Evolutionary conservation across 176 grass and related monocot species (phyloP).

Genomic region (Hordeum marinum): DNA sequence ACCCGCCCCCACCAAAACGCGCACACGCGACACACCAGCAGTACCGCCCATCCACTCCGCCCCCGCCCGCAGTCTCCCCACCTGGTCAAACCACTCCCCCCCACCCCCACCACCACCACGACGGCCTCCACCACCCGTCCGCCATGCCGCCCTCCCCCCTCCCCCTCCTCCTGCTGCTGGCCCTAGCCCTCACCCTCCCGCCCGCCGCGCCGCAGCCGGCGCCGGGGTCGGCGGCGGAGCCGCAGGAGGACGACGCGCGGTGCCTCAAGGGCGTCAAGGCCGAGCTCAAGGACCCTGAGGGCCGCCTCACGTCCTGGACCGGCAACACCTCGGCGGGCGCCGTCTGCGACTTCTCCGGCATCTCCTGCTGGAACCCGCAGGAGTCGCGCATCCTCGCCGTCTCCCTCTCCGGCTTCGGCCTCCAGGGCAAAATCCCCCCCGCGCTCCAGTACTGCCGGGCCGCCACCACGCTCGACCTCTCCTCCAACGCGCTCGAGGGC

Average conservation of each 20-base stretch:
- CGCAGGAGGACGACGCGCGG: slow-evolving; percentile 54
- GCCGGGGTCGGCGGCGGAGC: not conserved
- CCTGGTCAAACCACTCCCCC: slow-evolving; percentile 6
- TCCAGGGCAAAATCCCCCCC: slow-evolving; percentile 51
- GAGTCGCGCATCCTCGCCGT: slow-evolving; percentile 71
- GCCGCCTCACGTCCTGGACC: slow-evolving; percentile 32
- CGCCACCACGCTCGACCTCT: slow-evolving; percentile 68
- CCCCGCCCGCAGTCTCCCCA: slow-evolving; percentile 16
- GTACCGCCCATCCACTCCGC: slow-evolving; percentile 14
- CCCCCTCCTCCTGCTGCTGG: slow-evolving; percentile 9
- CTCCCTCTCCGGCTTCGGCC: slow-evolving; percentile 51
- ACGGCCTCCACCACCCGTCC: slow-evolving; percentile 8
- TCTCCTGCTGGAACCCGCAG: slow-evolving; percentile 86
- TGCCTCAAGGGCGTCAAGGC: slow-evolving; percentile 53
- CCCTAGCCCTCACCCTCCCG: not conserved
- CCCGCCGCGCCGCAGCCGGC: slow-evolving; percentile 21
- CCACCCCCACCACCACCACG: not conserved
- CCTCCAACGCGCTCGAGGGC: slow-evolving; percentile 43
- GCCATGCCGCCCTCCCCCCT: slow-evolving; percentile 27
- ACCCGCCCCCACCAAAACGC: slow-evolving; percentile 1
- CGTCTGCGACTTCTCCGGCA: slow-evolving; percentile 51
- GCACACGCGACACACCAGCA: slow-evolving; percentile 1
- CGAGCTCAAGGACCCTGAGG: slow-evolving; percentile 27
- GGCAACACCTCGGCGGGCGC: slow-evolving; percentile 32
- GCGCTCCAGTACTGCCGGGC: slow-evolving; percentile 65